Evolutionary conservation across 2,329 filamentous ascomycete genomes (phyloP).

Genomic region (Hirsutella rhossiliensis): DNA sequence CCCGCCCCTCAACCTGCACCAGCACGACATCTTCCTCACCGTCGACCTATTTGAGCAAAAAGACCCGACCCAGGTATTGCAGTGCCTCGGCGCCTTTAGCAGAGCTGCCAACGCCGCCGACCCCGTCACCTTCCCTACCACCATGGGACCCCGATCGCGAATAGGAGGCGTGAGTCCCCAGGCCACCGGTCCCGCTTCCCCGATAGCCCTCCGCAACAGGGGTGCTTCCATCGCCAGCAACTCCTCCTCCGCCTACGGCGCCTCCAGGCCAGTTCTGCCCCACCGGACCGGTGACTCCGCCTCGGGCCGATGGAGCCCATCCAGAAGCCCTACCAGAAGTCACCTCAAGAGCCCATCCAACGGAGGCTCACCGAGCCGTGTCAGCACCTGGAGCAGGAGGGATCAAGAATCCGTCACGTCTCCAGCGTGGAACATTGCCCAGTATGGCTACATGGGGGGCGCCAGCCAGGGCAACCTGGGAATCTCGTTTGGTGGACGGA

Average conservation of each 20-base stretch:
- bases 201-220: conserved; percentile 30
- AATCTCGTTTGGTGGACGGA: conserved; percentile 78
- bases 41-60: conserved; percentile 94
- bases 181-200: conserved; percentile 43
- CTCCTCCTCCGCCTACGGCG: conserved; percentile 36
- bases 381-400: conserved; percentile 86
- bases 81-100: conserved; percentile 87
- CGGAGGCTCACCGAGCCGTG: conserved; percentile 37
- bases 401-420: conserved; percentile 68
- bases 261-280: conserved; percentile 25
- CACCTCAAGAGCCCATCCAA: conserved; percentile 30
- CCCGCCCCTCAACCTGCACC: conserved; percentile 73
- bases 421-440: conserved; percentile 96
- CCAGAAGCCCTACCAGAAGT: conserved; percentile 52
- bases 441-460: conserved; percentile 97
- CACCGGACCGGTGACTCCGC: conserved; percentile 40
- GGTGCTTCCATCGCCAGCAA: conserved; percentile 47
- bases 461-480: conserved; percentile 93
- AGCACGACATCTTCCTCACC: conserved; percentile 93
- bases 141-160: conserved; percentile 61
- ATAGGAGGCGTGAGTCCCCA: conserved; percentile 52
- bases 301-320: conserved; percentile 45
- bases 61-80: conserved; percentile 89
- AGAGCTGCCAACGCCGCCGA: conserved; percentile 67
- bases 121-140: conserved; percentile 58